These are phyloP conservation scores for Fusarium setosum DNA, from an alignment of 2,329 filamentous ascomycete genomes.

Conservation along the genomic window DNA sequence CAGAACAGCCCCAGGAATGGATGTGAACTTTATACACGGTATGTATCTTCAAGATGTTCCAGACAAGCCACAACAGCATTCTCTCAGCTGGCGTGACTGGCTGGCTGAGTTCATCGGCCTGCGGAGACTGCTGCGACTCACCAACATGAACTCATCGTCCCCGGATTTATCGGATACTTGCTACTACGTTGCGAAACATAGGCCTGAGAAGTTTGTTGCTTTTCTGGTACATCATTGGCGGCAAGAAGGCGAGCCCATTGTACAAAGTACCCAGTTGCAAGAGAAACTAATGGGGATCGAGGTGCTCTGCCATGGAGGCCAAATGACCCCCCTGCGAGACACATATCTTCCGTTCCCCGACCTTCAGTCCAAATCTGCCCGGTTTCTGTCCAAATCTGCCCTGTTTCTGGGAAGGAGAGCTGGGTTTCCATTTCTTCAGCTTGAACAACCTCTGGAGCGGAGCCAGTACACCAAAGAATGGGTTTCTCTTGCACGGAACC, in stretches of 20 bases:
- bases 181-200: neutral
- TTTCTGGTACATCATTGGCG: neutral
- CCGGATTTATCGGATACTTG: neutral
- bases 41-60: rapidly evolving
- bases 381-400: neutral
- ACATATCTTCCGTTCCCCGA: neutral
- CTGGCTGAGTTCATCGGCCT: neutral
- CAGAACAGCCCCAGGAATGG: neutral
- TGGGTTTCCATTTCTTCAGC: neutral
- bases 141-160: rapidly evolving
- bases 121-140: neutral
- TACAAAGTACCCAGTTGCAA: neutral
- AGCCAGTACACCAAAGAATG: neutral
- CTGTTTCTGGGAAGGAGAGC: neutral
- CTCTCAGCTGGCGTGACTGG: neutral
- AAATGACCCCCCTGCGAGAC: neutral
- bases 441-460: neutral
- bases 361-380: neutral
- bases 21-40: neutral
- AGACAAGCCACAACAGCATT: neutral
- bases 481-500: neutral
- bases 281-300: neutral
- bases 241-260: neutral
- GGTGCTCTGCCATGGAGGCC: neutral
- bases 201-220: neutral